phyloP scores from a whole-genome alignment of 106 monocot species.

The Acorus gramineus region DNA sequence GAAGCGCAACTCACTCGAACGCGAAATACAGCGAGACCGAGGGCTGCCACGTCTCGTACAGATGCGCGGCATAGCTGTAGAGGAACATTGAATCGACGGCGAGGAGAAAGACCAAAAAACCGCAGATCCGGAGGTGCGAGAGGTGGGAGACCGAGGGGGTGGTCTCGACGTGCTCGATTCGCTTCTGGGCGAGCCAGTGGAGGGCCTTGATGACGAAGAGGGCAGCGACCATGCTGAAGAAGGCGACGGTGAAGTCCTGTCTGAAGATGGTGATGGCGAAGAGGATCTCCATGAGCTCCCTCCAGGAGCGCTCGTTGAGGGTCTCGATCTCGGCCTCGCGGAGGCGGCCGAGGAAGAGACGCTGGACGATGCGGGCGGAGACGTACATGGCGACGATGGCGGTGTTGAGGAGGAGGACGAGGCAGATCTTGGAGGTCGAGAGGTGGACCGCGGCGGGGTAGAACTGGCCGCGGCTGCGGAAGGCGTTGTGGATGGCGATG shows the following conservation, averaged over 20 bases:
- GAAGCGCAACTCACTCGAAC: constrained; percentile 66
- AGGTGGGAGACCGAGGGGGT: constrained; percentile 73
- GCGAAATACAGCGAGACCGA: constrained; percentile 86
- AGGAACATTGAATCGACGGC: constrained; percentile 62
- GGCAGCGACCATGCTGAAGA: constrained; percentile 73
- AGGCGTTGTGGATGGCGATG: constrained; percentile 74
- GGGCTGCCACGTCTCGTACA: constrained; percentile 50
- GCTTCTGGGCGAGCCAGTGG: constrained; percentile 94
- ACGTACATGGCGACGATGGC: constrained; percentile 77
- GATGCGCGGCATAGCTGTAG: constrained; percentile 36
- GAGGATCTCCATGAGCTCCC: constrained; percentile 90
- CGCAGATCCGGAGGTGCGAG: constrained; percentile 71
- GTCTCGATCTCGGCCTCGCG: constrained; percentile 95
- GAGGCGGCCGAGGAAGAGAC: constrained; percentile 71
- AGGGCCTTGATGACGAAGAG: constrained; percentile 77
- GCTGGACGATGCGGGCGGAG: constrained; percentile 63
- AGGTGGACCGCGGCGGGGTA: constrained; percentile 89
- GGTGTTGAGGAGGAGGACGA: constrained; percentile 86
- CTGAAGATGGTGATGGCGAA: constrained; percentile 94
- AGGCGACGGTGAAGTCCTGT: constrained; percentile 77
- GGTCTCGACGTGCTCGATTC: constrained; percentile 90
- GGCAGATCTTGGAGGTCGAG: constrained; percentile 84
- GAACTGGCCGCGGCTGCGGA: constrained; percentile 79
- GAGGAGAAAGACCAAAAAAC: constrained; percentile 77
- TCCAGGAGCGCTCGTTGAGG: constrained; percentile 91